These are phyloP conservation scores for Gossypium schwendimanii DNA, from an alignment of 441 rosid species.

Conservation along the genomic window DNA sequence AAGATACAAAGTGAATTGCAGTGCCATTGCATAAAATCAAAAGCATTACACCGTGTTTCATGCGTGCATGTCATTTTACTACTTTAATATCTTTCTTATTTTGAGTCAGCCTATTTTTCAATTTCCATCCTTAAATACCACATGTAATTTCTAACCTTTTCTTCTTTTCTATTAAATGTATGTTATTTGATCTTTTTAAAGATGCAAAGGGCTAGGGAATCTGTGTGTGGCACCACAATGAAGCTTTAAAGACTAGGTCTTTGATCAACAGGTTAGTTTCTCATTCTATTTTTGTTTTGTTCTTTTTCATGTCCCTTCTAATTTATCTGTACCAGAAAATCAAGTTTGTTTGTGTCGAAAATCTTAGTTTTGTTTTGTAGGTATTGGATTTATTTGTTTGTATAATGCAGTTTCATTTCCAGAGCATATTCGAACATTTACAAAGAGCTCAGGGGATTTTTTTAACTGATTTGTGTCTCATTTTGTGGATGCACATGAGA, in stretches of 20 bases:
- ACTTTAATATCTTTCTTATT: too few species aligned
- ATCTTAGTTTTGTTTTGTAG: too few species aligned
- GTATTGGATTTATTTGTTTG: neutral
- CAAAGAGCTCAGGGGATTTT: neutral
- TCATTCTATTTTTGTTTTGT: neutral
- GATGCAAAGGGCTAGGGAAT: neutral
- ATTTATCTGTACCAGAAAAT: neutral
- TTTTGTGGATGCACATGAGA: conserved; percentile 13
- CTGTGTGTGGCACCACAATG: neutral
- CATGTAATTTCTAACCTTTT: neutral
- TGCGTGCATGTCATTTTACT: conserved; percentile 9
- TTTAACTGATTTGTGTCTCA: neutral
- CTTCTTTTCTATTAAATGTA: neutral
- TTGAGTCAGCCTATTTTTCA: neutral
- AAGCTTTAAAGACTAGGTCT: neutral
- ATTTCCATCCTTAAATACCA: neutral
- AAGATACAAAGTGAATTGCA: neutral
- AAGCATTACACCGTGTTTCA: neutral
- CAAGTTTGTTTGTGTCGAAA: neutral
- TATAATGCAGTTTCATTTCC: too few species aligned
- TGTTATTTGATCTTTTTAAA: neutral
- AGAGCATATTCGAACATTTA: too few species aligned
- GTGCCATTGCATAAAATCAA: neutral
- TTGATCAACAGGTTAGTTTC: conserved; percentile 9
- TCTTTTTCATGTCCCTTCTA: too few species aligned